A percentile compares a stretch with the other conserved stretches of the same genome.
phyloP scores from a whole-genome alignment of 805 yeast species.

The Cephaloascus albidus region DNA sequence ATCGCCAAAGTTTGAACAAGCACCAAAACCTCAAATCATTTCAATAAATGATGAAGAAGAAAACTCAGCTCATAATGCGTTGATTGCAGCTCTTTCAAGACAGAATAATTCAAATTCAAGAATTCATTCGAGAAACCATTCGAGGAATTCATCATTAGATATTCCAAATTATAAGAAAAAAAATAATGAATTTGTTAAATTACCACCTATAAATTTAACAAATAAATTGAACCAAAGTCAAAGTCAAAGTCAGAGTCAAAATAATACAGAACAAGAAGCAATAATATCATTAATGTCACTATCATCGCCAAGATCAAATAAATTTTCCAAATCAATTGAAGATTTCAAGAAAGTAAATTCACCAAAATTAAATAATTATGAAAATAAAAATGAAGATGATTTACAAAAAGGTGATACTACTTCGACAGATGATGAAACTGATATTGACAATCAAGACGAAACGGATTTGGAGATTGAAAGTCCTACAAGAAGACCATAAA shows the following conservation, averaged over 20 bases:
- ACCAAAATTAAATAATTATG: too few species aligned
- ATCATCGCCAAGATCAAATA: slow-evolving; percentile 29
- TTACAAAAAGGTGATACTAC: neutral
- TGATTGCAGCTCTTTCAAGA: slow-evolving; percentile 9
- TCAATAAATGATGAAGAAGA: slow-evolving; percentile 6
- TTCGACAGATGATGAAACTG: neutral
- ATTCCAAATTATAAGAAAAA: neutral
- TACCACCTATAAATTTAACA: neutral
- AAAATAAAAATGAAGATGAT: too few species aligned
- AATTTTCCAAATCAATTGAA: neutral
- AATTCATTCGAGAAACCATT: neutral
- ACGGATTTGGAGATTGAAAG: neutral
- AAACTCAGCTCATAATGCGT: slow-evolving; percentile 12
- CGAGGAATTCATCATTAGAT: neutral
- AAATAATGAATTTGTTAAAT: neutral
- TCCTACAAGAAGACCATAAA: too few species aligned
- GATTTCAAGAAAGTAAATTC: too few species aligned
- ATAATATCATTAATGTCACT: slow-evolving; percentile 45
- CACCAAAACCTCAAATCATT: neutral
- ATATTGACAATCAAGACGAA: neutral
- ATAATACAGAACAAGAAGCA: slow-evolving; percentile 42
- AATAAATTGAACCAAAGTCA: neutral
- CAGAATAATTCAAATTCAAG: slow-evolving; percentile 3
- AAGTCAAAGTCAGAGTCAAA: slow-evolving; percentile 1
- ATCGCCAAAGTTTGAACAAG: neutral